Evolutionary conservation across 1,139 yeast genomes (phyloP).

Genomic region (Geotrichum aggregatum): DNA sequence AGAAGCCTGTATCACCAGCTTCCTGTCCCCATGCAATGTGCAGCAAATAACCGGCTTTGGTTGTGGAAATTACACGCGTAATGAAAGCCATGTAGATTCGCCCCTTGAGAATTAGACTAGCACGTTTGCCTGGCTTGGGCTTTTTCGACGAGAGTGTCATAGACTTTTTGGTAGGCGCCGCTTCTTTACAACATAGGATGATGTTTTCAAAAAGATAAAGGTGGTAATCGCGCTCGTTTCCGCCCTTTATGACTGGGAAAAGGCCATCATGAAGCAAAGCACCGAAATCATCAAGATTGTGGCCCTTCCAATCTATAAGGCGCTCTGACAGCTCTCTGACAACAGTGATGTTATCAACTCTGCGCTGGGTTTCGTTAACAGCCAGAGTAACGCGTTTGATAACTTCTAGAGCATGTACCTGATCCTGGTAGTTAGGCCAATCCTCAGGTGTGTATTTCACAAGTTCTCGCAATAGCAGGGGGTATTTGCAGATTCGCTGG

Average conservation of each 20-base stretch:
- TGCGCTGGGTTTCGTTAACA: slow-evolving; percentile 91
- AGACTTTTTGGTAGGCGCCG: slow-evolving; percentile 32
- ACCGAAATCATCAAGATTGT: slow-evolving; percentile 76
- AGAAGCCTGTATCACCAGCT: slow-evolving; percentile 38
- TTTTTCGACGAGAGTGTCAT: slow-evolving; percentile 33
- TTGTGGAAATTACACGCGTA: slow-evolving; percentile 33
- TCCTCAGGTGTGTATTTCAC: slow-evolving; percentile 56
- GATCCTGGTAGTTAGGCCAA: slow-evolving; percentile 62
- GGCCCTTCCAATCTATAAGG: slow-evolving; percentile 93
- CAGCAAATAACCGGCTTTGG: slow-evolving; percentile 33
- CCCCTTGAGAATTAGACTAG: slow-evolving; percentile 40
- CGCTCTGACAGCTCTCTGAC: slow-evolving; percentile 65
- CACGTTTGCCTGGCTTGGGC: slow-evolving; percentile 26
- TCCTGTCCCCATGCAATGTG: slow-evolving; percentile 39
- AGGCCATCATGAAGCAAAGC: slow-evolving; percentile 73
- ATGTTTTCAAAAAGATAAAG: slow-evolving; percentile 86
- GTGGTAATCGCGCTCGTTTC: slow-evolving; percentile 81
- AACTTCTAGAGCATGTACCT: slow-evolving; percentile 63
- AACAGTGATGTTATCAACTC: slow-evolving; percentile 78
- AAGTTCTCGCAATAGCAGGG: slow-evolving; percentile 71
- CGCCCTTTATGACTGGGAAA: slow-evolving; percentile 69
- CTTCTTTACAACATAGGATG: slow-evolving; percentile 69
- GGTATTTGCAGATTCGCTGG: slow-evolving; percentile 91
- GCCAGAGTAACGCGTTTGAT: slow-evolving; percentile 72
- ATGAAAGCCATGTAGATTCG: slow-evolving; percentile 43